These are phyloP conservation scores for Quercus cerris DNA, from an alignment of 306 rosid genomes.

Conservation along the genomic window DNA sequence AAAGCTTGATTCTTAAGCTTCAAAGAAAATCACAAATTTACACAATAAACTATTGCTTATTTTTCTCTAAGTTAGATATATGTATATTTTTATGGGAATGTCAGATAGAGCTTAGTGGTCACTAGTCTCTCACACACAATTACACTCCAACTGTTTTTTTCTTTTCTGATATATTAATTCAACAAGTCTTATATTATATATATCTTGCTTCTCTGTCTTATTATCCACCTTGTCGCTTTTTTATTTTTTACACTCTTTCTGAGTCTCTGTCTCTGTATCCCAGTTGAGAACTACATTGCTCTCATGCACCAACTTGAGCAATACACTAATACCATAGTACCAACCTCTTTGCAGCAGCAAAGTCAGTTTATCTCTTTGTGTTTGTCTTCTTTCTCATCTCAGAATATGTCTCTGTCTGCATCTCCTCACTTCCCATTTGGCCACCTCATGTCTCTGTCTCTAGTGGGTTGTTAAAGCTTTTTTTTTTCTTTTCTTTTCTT, in stretches of 20 bases:
- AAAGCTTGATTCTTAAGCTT: conserved; percentile 35
- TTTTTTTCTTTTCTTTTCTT: background rate
- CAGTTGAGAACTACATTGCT: conserved; percentile 35
- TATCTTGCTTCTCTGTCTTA: conserved; percentile 46
- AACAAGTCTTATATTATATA: conserved; percentile 38
- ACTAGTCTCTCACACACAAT: background rate
- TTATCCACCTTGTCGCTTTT: conserved; percentile 49
- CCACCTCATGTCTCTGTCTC: conserved; percentile 19
- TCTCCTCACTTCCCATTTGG: conserved; percentile 13
- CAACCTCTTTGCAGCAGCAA: conserved; percentile 27
- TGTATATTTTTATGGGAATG: conserved; percentile 40
- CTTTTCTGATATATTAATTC: background rate
- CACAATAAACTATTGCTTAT: conserved; percentile 19
- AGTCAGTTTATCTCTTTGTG: conserved; percentile 27
- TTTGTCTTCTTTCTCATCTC: conserved; percentile 57
- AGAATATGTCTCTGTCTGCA: conserved; percentile 48
- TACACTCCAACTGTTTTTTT: conserved; percentile 11
- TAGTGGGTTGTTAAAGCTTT: conserved; percentile 11
- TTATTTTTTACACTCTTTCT: conserved; percentile 20
- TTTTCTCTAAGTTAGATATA: background rate
- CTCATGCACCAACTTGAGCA: conserved; percentile 38
- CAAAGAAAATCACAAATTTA: background rate
- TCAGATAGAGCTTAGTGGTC: conserved; percentile 37
- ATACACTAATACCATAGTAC: conserved; percentile 1
- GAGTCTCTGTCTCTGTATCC: conserved; percentile 44